Percentiles rank a stretch among this genome's conserved stretches.
Evolutionary conservation across 2,329 filamentous ascomycete species (phyloP).

Genomic region (Epichloe scottii): DNA sequence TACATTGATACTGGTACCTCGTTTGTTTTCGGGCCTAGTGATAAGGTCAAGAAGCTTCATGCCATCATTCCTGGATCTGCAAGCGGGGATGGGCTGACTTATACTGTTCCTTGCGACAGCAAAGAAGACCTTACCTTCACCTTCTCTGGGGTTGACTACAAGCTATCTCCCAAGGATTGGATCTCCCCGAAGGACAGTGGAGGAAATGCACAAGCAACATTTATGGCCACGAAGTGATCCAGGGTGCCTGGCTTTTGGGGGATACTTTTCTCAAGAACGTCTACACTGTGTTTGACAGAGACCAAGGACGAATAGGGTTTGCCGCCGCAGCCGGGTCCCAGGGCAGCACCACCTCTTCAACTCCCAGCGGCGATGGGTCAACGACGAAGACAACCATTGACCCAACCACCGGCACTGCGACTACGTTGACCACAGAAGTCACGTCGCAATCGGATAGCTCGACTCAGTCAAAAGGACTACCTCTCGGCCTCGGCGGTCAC

Average conservation of each 20-base stretch:
- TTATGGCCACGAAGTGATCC: conserved; percentile 56
- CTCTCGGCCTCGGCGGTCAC: conserved; percentile 12
- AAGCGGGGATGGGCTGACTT: conserved; percentile 47
- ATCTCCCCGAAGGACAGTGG: conserved; percentile 33
- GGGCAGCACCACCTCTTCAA: neutral
- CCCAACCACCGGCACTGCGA: conserved; percentile 1
- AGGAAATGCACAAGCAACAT: conserved; percentile 58
- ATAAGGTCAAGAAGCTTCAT: conserved; percentile 57
- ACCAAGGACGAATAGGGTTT: conserved; percentile 44
- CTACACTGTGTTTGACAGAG: conserved; percentile 73
- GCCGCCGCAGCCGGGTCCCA: conserved; percentile 7
- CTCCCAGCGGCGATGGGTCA: neutral
- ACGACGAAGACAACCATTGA: neutral
- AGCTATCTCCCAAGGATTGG: conserved; percentile 60
- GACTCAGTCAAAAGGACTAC: neutral
- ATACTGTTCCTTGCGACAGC: conserved; percentile 60
- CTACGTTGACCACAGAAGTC: neutral
- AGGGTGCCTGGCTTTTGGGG: conserved; percentile 64
- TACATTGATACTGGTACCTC: conserved; percentile 80
- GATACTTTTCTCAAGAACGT: conserved; percentile 85
- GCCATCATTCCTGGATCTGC: conserved; percentile 49
- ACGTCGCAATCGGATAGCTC: neutral
- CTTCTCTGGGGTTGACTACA: conserved; percentile 56
- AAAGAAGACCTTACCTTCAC: conserved; percentile 46
- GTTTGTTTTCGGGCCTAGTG: conserved; percentile 59